These are phyloP conservation scores for Hanseniaspora taiwanica DNA, from an alignment of 805 yeast genomes.

Conservation along the genomic window DNA sequence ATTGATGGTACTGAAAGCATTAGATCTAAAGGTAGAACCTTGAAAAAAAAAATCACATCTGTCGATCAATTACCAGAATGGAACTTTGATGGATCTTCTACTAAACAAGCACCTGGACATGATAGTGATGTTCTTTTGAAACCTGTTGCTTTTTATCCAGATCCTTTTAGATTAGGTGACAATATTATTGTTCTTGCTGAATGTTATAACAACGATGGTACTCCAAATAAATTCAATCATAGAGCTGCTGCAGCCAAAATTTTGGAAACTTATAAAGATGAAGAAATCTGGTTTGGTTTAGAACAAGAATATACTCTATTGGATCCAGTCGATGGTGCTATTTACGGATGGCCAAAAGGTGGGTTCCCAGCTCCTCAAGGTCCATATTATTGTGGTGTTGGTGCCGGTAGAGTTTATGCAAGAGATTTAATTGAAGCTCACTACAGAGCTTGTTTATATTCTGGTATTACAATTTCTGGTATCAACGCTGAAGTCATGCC, in stretches of 20 bases:
- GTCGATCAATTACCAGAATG: conserved; percentile 92
- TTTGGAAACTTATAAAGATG: conserved; percentile 79
- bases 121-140: conserved; percentile 91
- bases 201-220: conserved; percentile 97
- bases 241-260: conserved; percentile 93
- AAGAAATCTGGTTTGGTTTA: conserved; percentile 91
- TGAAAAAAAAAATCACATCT: conserved; percentile 50
- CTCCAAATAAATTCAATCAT: conserved; percentile 97
- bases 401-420: conserved; percentile 95
- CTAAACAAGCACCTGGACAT: conserved; percentile 97
- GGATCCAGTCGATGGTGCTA: conserved; percentile 67
- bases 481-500: conserved; percentile 99
- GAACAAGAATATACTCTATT: conserved; percentile 98
- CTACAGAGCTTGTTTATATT: conserved; percentile 92
- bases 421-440: conserved; percentile 98
- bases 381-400: conserved; percentile 99
- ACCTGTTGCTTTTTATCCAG: conserved; percentile 91
- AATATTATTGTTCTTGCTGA: conserved; percentile 90
- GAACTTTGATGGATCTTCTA: conserved; percentile 99
- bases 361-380: conserved; percentile 99
- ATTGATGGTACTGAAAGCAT: conserved; percentile 83
- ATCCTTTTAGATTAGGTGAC: conserved; percentile 97
- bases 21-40: conserved; percentile 91
- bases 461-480: conserved; percentile 87
- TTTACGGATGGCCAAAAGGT: conserved; percentile 98